Evolutionary conservation across 176 grass and related monocot genomes (phyloP).

Genomic region (Stipa capillata): DNA sequence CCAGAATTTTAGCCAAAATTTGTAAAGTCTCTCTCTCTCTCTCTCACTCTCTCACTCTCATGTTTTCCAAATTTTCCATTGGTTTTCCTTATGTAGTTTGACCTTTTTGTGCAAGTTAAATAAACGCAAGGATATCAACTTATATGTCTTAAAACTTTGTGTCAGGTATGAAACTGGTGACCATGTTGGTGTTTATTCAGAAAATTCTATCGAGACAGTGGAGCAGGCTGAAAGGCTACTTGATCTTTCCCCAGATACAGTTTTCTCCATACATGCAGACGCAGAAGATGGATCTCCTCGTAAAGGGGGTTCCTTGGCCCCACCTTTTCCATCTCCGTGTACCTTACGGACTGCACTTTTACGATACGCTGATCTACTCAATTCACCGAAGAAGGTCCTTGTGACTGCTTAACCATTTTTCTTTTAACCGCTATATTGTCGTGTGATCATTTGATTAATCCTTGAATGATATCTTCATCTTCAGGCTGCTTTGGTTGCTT

Average conservation of each 20-base stretch:
- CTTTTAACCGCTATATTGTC: not conserved
- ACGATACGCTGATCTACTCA: slow-evolving; percentile 75
- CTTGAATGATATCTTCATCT: not conserved
- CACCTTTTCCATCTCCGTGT: slow-evolving; percentile 81
- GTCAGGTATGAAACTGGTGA: slow-evolving; percentile 88
- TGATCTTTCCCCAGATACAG: slow-evolving; percentile 52
- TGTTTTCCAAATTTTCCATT: not conserved
- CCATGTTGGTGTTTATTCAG: slow-evolving; percentile 78
- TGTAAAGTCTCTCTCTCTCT: not conserved
- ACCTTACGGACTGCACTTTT: slow-evolving; percentile 72
- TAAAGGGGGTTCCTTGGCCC: slow-evolving; percentile 62
- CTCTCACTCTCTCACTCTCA: too few relatives aligned
- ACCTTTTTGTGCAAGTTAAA: not conserved
- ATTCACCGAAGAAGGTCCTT: slow-evolving; percentile 71
- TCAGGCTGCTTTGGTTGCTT: slow-evolving; percentile 75
- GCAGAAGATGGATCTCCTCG: slow-evolving; percentile 61
- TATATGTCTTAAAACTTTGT: slow-evolving; percentile 9
- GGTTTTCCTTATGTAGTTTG: not conserved
- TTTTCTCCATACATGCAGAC: slow-evolving; percentile 80
- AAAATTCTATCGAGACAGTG: slow-evolving; percentile 66
- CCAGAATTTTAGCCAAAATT: not conserved
- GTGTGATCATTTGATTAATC: slow-evolving; percentile 10
- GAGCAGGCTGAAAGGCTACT: slow-evolving; percentile 59
- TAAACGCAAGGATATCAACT: not conserved
- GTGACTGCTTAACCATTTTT: not conserved